phyloP scores from a whole-genome alignment of 1,139 yeast species.

The Suhomyces coccinellae region DNA sequence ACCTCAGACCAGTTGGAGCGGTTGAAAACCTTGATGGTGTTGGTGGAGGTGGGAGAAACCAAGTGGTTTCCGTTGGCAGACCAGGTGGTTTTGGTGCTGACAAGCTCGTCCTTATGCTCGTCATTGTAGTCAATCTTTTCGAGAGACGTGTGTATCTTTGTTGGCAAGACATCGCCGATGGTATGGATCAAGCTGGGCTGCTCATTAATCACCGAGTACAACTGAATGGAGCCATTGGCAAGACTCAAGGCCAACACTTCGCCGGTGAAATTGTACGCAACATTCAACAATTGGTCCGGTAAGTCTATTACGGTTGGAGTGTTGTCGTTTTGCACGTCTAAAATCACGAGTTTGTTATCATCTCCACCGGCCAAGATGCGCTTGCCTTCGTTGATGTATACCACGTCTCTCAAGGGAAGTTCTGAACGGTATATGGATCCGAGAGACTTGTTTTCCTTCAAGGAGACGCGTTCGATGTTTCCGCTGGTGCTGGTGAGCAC shows the following conservation, averaged over 20 bases:
- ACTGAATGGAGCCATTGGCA: constrained; percentile 64
- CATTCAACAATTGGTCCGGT: constrained; percentile 57
- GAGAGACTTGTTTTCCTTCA: constrained; percentile 20
- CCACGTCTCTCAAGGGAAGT: constrained; percentile 65
- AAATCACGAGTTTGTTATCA: constrained; percentile 59
- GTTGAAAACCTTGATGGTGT: constrained; percentile 37
- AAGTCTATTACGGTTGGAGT: constrained; percentile 37
- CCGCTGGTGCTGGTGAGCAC: constrained; percentile 39
- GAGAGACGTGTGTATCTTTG: constrained; percentile 36
- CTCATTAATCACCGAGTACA: constrained; percentile 60
- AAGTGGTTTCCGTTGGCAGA: constrained; percentile 54
- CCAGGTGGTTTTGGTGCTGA: constrained; percentile 38
- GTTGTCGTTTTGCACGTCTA: constrained; percentile 47
- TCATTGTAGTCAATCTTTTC: constrained; percentile 38
- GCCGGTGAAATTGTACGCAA: constrained; percentile 63
- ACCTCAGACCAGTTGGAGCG: constrained; percentile 32
- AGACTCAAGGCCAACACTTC: constrained; percentile 63
- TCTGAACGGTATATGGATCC: constrained; percentile 45
- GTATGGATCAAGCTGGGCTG: constrained; percentile 39
- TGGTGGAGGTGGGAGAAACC: constrained; percentile 53
- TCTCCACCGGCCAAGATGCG: constrained; percentile 77
- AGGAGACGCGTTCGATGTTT: constrained; percentile 32
- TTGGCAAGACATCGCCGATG: constrained; percentile 41
- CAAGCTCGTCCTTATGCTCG: constrained; percentile 43
- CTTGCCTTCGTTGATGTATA: constrained; percentile 69